Conservation (phyloP, 176 grass and related monocot genomes). For the Lolium multiflorum region DNA sequence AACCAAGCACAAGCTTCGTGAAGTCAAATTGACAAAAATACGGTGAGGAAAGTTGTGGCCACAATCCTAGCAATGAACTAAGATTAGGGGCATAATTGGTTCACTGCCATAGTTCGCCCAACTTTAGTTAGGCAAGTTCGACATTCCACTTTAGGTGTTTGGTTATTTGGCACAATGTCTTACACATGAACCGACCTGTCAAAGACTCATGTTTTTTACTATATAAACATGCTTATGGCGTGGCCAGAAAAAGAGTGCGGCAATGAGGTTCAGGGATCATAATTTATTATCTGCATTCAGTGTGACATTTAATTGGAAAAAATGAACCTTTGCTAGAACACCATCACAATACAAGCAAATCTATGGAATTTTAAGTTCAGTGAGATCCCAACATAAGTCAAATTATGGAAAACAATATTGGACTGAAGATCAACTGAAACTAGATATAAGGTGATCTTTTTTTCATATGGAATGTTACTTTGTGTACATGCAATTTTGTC, state of each 20-base stretch:
- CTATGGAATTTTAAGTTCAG: constrained; percentile 7
- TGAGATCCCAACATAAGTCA: constrained; percentile 14
- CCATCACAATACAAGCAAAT: constrained; percentile 19
- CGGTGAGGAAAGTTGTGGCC: neutral
- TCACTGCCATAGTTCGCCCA: neutral
- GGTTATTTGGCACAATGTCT: neutral
- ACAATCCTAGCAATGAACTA: neutral
- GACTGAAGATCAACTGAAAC: constrained; percentile 17
- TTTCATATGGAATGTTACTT: neutral
- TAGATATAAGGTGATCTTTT: constrained; percentile 6
- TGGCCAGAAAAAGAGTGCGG: neutral
- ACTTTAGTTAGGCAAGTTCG: neutral
- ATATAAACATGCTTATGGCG: neutral
- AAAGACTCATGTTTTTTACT: neutral
- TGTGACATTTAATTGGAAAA: constrained; percentile 23
- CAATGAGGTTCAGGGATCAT: neutral
- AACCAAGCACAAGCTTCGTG: neutral
- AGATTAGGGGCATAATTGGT: neutral
- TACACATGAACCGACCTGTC: neutral
- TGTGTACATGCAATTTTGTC: neutral
- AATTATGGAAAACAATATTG: neutral
- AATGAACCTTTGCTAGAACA: constrained; percentile 6
- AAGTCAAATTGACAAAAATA: neutral
- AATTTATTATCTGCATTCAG: constrained; percentile 8
- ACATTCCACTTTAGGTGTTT: neutral